Conservation (phyloP, 768 basidiomycete species). For the Collybia sp. region DNA sequence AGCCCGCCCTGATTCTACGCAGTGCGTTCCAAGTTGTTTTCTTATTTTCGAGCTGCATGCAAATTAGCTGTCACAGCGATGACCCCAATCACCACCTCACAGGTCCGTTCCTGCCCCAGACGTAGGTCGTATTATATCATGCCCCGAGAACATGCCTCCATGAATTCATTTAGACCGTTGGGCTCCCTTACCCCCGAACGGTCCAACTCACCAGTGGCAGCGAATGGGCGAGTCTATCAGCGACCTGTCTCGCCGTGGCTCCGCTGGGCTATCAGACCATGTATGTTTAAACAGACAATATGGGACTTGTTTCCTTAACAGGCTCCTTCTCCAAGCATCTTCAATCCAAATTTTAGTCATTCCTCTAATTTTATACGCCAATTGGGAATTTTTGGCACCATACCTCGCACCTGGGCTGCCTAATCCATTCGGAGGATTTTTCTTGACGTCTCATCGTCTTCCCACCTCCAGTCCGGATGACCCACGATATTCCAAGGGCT, state of each 20-base stretch:
- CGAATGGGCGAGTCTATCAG: conserved; percentile 8
- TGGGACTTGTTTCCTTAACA: conserved; percentile 1
- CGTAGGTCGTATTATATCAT: conserved; percentile 32
- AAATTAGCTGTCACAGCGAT: conserved; percentile 25
- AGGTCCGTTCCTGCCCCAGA: conserved; percentile 60
- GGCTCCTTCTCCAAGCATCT: conserved; percentile 32
- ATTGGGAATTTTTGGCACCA: conserved; percentile 52
- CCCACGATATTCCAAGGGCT: conserved; percentile 68
- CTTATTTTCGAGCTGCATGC: background rate
- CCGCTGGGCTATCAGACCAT: conserved; percentile 75
- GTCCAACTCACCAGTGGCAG: conserved; percentile 24
- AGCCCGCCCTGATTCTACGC: background rate
- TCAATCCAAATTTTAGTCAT: conserved; percentile 65
- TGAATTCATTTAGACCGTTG: conserved; percentile 26
- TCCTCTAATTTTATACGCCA: conserved; percentile 55
- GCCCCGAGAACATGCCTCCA: conserved; percentile 4
- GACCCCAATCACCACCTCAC: conserved; percentile 58
- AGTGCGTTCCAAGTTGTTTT: conserved; percentile 15
- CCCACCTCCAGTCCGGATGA: conserved; percentile 46
- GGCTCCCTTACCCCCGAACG: conserved; percentile 32
- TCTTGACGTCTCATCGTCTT: conserved; percentile 69
- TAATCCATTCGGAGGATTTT: conserved; percentile 72
- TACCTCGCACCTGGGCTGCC: conserved; percentile 39
- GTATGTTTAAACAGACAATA: conserved; percentile 30
- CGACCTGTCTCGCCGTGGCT: conserved; percentile 31